Evolutionary conservation across 1,139 yeast species (phyloP), one percentile per base, ranked within the genome.

Genomic region (Geotrichum restrictum): DNA sequence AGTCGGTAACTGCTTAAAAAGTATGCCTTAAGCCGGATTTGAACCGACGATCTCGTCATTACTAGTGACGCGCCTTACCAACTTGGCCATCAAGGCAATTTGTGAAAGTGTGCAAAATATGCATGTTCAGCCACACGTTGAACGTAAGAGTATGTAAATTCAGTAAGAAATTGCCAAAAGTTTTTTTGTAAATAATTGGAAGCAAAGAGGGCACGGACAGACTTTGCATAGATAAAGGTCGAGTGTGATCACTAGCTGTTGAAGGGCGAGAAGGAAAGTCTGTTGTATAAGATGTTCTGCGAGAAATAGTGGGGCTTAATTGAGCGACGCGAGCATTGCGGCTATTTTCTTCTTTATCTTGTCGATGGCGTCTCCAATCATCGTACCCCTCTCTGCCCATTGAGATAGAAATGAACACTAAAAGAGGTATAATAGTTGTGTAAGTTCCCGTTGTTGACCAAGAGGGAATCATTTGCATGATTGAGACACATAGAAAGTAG

Each of bases 371-470:
- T 64, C 87, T 79, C 78, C 86, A 83, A 69, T 93, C 98, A 68
- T 93, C 98, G 66, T 77, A 88, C 0, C 95, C 98, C 70, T 94
- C 98, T 61, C 98, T 78, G 10, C 85, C 81, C 70, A 93, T 89
- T 0, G 98, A 88, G 29, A 93, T 86, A n/a, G 88, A 76, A 71
- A 94, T 86, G 68, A 94, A 93, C 8, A 93, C 79, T 66, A 85
- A 71, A 54, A 93, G 74, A 1, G 98, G 98, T 38, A 91, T 77
- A 61, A 93, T 91, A 1, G 98, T 93, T 2, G 98, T 93, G 66
- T 82, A 88, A n/a, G 88, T 85, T 56, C 98, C 98, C 0, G 98
- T 93, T 2, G 98, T 89, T 2, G 97, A 88, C 97, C 97, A 93
- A 1, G 91, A 82, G 0, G 98, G 98, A 51, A 93, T 85, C 94